phyloP scores from a whole-genome alignment of 768 basidiomycete species.

The Mrakia gelida region DNA sequence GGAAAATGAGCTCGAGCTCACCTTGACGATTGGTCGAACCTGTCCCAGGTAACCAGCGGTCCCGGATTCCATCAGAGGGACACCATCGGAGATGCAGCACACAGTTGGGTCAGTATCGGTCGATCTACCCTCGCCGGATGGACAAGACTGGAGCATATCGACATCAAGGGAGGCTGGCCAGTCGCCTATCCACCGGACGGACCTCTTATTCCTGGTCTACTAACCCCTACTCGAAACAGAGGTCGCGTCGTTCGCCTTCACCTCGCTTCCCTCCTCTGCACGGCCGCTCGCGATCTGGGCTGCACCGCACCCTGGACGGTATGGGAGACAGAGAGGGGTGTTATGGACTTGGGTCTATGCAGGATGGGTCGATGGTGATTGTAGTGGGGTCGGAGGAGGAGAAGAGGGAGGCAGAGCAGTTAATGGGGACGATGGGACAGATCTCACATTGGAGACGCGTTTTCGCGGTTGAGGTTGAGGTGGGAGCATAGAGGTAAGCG shows the following conservation, averaged over 20 bases:
- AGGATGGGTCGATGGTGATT: not conserved
- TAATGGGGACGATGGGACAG: not conserved
- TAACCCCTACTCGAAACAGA: not conserved
- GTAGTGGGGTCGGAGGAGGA: not conserved
- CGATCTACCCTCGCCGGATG: not conserved
- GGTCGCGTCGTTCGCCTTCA: not conserved
- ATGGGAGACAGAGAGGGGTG: not conserved
- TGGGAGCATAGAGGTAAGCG: too few species aligned
- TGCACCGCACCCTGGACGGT: not conserved
- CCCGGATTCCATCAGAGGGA: slow-evolving; percentile 91
- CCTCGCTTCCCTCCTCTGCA: not conserved
- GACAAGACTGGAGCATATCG: not conserved
- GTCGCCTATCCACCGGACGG: not conserved
- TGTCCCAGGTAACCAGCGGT: slow-evolving; percentile 97
- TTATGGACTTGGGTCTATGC: not conserved
- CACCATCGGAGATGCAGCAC: slow-evolving; percentile 86
- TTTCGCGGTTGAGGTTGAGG: not conserved
- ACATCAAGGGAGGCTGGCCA: not conserved
- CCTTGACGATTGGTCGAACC: slow-evolving; percentile 88
- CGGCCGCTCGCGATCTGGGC: not conserved
- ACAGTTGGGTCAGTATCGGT: not conserved
- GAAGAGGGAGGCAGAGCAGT: not conserved
- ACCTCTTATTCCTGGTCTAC: not conserved
- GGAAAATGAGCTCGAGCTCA: slow-evolving; percentile 41
- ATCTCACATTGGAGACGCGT: not conserved